These are phyloP conservation scores for Naganishia randhawae DNA, from an alignment of 768 basidiomycete species.

Conservation along the genomic window DNA sequence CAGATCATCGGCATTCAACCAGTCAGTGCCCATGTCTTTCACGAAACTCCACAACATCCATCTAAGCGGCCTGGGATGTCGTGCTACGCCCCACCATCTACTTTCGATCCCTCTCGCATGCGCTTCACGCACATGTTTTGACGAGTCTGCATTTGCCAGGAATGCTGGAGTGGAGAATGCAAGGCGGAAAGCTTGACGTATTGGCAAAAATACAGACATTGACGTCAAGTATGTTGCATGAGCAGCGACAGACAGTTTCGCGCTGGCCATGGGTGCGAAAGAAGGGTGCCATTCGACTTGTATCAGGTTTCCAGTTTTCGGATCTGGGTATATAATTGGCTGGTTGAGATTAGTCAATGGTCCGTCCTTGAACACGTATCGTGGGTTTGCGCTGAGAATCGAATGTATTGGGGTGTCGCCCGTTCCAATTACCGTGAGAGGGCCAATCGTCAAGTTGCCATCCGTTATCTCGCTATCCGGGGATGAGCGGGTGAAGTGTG, in stretches of 20 bases:
- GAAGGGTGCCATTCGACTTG: conserved; percentile 30
- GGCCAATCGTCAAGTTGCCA: conserved; percentile 30
- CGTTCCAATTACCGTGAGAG: conserved; percentile 36
- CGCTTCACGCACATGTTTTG: conserved; percentile 4
- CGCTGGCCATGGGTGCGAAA: conserved; percentile 35
- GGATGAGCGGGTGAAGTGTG: conserved; percentile 29
- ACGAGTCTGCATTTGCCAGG: conserved; percentile 1
- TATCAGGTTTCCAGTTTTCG: conserved; percentile 1
- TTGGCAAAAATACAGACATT: background rate
- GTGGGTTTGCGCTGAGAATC: conserved; percentile 26
- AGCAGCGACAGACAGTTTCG: background rate
- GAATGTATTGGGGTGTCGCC: conserved; percentile 34
- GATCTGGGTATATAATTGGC: conserved; percentile 26
- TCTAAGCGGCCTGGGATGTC: conserved; percentile 11
- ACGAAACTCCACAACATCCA: conserved; percentile 18
- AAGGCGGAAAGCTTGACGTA: conserved; percentile 2
- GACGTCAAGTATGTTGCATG: conserved; percentile 10
- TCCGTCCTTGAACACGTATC: conserved; percentile 39
- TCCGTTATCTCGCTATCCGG: conserved; percentile 26
- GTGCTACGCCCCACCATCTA: conserved; percentile 26
- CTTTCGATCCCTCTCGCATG: conserved; percentile 23
- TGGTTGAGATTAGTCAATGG: conserved; percentile 25
- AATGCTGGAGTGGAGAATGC: conserved; percentile 11
- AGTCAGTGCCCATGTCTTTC: conserved; percentile 25
- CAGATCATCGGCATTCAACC: conserved; percentile 27